Evolutionary conservation across 1,139 yeast genomes (phyloP).

Genomic region (Geotrichum klebahnii): DNA sequence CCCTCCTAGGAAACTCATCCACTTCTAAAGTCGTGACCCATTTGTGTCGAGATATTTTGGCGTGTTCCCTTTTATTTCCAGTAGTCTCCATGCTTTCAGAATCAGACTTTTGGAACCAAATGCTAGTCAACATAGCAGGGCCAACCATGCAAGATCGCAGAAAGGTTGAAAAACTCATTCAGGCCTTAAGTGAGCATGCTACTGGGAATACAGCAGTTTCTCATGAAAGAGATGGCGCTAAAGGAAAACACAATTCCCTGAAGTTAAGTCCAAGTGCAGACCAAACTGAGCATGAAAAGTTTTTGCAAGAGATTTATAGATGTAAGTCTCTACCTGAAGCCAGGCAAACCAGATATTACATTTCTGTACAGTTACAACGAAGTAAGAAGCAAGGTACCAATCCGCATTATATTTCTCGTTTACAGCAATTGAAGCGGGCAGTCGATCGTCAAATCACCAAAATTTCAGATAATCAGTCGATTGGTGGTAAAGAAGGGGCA

Average conservation of each 20-base stretch:
- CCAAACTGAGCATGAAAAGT: conserved; percentile 43
- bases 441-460: conserved; percentile 32
- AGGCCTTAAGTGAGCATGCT: conserved; percentile 66
- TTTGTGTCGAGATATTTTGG: conserved; percentile 60
- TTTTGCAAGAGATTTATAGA: conserved; percentile 41
- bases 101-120: conserved; percentile 72
- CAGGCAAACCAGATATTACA: conserved; percentile 45
- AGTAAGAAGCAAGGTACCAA: conserved; percentile 27
- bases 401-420: conserved; percentile 30
- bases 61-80: conserved; percentile 55
- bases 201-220: conserved; percentile 19
- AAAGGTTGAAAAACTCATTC: conserved; percentile 69
- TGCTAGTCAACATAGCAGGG: conserved; percentile 58
- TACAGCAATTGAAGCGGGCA: conserved; percentile 31
- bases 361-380: conserved; percentile 42
- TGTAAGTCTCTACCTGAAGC: conserved; percentile 42
- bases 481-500: background rate
- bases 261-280: conserved; percentile 36
- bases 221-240: conserved; percentile 9
- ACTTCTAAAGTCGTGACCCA: conserved; percentile 48
- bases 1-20: conserved; percentile 51
- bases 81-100: conserved; percentile 57
- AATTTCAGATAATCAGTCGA: conserved; percentile 28
- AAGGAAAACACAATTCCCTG: conserved; percentile 17
- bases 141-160: conserved; percentile 66